Base-by-base conservation (phyloP, 106 monocot genomes). In the Platanthera guangdongensis region DNA sequence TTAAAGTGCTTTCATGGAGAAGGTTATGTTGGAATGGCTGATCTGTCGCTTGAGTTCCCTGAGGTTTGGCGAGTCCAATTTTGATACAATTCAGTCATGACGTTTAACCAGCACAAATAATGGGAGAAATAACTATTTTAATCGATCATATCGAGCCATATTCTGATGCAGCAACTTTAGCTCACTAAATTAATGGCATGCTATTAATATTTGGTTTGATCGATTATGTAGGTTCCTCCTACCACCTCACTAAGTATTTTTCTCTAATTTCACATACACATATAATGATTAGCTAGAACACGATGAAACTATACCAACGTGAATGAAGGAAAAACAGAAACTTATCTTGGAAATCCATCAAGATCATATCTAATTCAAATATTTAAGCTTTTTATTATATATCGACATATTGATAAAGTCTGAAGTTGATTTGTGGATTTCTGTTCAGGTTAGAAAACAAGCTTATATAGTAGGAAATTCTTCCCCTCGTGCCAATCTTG, bases 381-480 rank as follows among this genome's bases (percentile, higher is more conserved):
- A 21, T 60, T 60, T 60, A 21, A 18, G 59, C 21, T 7, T 60
- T 18, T 55, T 5, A 15, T n/a, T 60, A 7, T 18, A 7, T 19
- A 60, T n/a, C 59, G 11, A 60, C 18, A 8, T 21, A 60, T 60
- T 6, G 50, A 18, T 72, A 7, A 5, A 45, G 15, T 0, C 6
- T 48, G 47, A 71, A 14, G 16, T 49, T 48, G 12, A 6, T 16
- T 57, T 73, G 11, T 76, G 53, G 52, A 65, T 63, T 63, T 50
- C 10, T 16, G 79, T 81, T 50, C 81, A 96, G 96, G 91, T 96
- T 48, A 89, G 97, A 65, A 91, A 78, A 78, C 83, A 71, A 74
- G 78, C 76, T 48, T 97, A 89, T 39, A 85, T 91, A 75, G 85
- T 48, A 11, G 97, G 97, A 52, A 89, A 97, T 77, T 94, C 97